Conservation (phyloP, 371 early-diverging fungal species). For the Apophysomyces elegans region DNA sequence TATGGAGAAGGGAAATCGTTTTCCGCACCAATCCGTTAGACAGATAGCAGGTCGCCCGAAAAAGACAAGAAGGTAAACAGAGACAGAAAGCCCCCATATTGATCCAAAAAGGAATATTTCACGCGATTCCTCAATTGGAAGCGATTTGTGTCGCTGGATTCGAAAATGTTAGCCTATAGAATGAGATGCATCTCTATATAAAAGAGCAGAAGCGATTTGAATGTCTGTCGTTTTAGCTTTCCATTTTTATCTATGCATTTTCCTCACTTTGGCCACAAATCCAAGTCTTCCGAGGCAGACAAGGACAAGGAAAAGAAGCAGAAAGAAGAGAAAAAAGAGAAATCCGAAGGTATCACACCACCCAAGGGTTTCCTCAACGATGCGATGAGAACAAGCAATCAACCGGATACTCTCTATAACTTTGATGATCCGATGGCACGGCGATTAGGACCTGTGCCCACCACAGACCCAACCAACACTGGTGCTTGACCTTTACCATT, state of each 20-base stretch:
- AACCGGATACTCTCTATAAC: slow-evolving; percentile 28
- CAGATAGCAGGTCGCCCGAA: too few relatives aligned
- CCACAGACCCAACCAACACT: slow-evolving; percentile 35
- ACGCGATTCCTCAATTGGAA: too few relatives aligned
- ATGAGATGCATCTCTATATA: background rate
- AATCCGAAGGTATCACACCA: background rate
- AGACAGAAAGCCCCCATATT: too few relatives aligned
- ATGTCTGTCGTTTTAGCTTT: slow-evolving; percentile 6
- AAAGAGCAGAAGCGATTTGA: background rate
- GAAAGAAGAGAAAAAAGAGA: background rate
- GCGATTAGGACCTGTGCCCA: slow-evolving; percentile 36
- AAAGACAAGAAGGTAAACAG: too few relatives aligned
- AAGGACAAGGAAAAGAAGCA: background rate
- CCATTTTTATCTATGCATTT: slow-evolving; percentile 23
- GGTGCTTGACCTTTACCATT: slow-evolving; percentile 20
- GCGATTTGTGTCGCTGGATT: too few relatives aligned
- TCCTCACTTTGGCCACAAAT: slow-evolving; percentile 15
- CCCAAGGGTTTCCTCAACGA: slow-evolving; percentile 39
- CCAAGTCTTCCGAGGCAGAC: slow-evolving; percentile 3
- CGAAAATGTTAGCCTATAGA: background rate
- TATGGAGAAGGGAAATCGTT: too few relatives aligned
- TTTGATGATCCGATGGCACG: slow-evolving; percentile 40
- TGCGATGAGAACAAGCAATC: slow-evolving; percentile 28
- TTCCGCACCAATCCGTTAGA: too few relatives aligned
- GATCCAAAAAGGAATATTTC: too few relatives aligned